A percentile compares a stretch with the other conserved stretches of the same genome.
Evolutionary conservation across 176 grass and related monocot species (phyloP).

Genomic region (Ensete glaucum): DNA sequence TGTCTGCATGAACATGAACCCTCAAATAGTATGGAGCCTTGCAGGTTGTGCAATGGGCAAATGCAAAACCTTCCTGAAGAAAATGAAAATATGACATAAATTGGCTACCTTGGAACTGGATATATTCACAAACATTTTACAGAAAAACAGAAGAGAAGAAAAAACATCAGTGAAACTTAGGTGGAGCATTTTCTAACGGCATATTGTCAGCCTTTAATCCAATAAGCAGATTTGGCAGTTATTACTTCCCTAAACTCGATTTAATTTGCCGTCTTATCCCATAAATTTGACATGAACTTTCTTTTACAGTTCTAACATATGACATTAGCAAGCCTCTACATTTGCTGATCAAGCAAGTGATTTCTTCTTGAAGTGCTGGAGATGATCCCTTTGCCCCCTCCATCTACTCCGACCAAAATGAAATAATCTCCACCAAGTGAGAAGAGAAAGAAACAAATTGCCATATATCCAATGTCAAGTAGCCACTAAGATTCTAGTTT

Average conservation of each 20-base stretch:
- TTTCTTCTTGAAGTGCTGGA: background rate
- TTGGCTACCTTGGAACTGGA: background rate
- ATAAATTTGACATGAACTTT: background rate
- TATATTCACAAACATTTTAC: background rate
- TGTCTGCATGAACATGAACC: slow-evolving; percentile 92
- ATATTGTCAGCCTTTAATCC: background rate
- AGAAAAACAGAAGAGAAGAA: background rate
- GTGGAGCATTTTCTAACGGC: background rate
- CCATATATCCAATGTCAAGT: background rate
- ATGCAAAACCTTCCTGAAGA: slow-evolving; percentile 98
- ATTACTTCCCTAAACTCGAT: background rate
- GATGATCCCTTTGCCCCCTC: background rate
- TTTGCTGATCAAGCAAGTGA: background rate
- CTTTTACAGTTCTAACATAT: background rate
- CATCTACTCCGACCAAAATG: background rate
- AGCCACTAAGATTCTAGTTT: background rate
- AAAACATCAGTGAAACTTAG: background rate
- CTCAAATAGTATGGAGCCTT: slow-evolving; percentile 96
- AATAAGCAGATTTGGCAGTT: background rate
- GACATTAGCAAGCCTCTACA: background rate
- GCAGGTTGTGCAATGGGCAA: slow-evolving; percentile 98
- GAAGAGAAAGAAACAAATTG: background rate
- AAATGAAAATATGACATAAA: slow-evolving; percentile 15
- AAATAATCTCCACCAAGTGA: background rate
- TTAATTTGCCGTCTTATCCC: background rate